Base-by-base conservation (phyloP, 805 yeast species). In the Pichia scutulata region DNA sequence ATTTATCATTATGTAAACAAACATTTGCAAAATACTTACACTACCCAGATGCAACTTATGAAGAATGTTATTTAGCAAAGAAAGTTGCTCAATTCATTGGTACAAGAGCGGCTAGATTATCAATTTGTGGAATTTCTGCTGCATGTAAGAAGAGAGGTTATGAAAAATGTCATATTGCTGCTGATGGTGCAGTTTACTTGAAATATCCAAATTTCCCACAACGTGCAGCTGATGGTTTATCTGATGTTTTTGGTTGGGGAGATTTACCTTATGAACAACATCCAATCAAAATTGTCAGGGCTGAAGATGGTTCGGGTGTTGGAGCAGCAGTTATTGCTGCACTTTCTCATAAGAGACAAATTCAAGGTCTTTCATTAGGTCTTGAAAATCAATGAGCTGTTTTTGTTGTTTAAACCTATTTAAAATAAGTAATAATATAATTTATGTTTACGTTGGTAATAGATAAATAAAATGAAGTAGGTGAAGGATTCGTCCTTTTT, bases 281-380 rank as follows among this genome's bases (percentile, higher is more conserved):
- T 68, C 98, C 98, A 57, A 82, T 93, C 63, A 71, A 76, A 56
- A 81, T 90, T 59, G 87, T 84, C 40, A 86, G 95, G 52, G 98
- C 99, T 57, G 97, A 92, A 73, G 99, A 93, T 73, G 99, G 99
- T 61, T 85, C 93, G 39, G 98, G 98, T 74, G 97, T 88, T 45
- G 99, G 99, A 66, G 99, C 99, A 50, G 99, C 98, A 47, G 79
- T 92, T 61, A 92, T 93, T 71, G 98, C 99, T 49, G 97, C 98
- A 42, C 78, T 92, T 69, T 85, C 98, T 51, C 80, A 85, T 68
- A 76, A 80, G 68, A 84, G 99, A 74, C 74, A 84, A 62, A 75
- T 72, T 57, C 74, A 78, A 53, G 92, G 92, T 44, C 69, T 76
- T 62, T 80, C 88, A 54, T 83, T 86, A 54, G 92, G 92, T 61